Evolutionary conservation across 805 yeast species (phyloP).

Genomic region (Metschnikowia proteae): DNA sequence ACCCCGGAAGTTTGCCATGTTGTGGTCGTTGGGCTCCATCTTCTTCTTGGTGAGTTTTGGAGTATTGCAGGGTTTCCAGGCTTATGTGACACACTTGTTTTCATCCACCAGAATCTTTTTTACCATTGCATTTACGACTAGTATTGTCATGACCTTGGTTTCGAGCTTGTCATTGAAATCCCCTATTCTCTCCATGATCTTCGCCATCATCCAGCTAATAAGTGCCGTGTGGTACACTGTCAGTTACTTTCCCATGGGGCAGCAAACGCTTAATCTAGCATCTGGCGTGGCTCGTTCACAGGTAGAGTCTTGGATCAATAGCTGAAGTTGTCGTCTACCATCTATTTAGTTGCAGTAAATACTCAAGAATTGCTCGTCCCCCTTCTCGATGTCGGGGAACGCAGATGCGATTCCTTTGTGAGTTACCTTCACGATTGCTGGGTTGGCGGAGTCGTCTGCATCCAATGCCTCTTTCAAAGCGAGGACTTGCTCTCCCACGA

Average conservation of each 20-base stretch:
- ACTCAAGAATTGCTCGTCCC: conserved; percentile 16
- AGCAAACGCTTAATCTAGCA: conserved; percentile 41
- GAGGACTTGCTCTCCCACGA: conserved; percentile 30
- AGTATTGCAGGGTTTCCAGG: conserved; percentile 40
- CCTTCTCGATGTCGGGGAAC: conserved; percentile 31
- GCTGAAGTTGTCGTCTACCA: conserved; percentile 12
- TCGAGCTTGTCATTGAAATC: conserved; percentile 35
- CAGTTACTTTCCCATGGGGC: conserved; percentile 47
- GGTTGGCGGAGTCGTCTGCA: conserved; percentile 37
- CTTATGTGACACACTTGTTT: conserved; percentile 39
- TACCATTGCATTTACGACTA: conserved; percentile 35
- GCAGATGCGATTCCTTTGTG: conserved; percentile 34
- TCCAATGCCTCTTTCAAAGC: conserved; percentile 30
- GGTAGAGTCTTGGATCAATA: conserved; percentile 41
- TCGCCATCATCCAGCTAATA: conserved; percentile 39
- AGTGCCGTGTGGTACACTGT: conserved; percentile 45
- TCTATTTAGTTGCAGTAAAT: conserved; percentile 11
- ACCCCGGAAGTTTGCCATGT: conserved; percentile 44
- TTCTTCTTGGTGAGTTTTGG: conserved; percentile 46
- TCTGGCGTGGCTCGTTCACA: conserved; percentile 42
- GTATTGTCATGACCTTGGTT: conserved; percentile 39
- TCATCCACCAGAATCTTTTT: conserved; percentile 40
- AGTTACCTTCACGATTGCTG: conserved; percentile 43
- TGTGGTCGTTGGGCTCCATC: conserved; percentile 46
- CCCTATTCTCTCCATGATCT: conserved; percentile 36